Evolutionary conservation across 176 grass and related monocot genomes (phyloP).

Genomic region (Pontederia crassipes): DNA sequence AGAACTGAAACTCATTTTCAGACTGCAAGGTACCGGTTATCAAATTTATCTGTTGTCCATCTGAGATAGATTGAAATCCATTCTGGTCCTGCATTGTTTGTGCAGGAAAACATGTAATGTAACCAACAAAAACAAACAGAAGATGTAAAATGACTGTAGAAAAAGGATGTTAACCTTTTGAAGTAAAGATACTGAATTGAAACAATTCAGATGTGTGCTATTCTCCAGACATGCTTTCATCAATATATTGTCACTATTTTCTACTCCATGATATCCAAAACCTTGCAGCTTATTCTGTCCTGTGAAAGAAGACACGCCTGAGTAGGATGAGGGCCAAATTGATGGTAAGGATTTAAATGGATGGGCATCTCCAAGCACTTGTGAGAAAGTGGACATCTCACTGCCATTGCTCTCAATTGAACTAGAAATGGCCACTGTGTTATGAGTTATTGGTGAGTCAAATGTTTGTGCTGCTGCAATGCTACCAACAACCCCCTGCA

Average conservation of each 20-base stretch:
- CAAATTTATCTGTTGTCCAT: neutral
- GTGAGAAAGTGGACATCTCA: slow-evolving; percentile 10
- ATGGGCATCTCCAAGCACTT: slow-evolving; percentile 4
- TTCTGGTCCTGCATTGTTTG: slow-evolving; percentile 1
- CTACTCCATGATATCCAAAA: slow-evolving; percentile 8
- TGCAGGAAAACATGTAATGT: neutral
- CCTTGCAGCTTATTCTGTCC: slow-evolving; percentile 4
- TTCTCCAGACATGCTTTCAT: slow-evolving; percentile 12
- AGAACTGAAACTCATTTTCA: neutral
- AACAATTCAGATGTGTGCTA: neutral
- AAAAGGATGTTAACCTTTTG: neutral
- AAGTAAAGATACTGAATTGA: neutral
- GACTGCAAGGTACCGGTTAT: neutral
- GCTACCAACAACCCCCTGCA: neutral
- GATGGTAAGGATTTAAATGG: neutral
- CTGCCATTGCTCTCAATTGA: slow-evolving; percentile 9
- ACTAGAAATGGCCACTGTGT: neutral
- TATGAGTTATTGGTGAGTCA: slow-evolving; percentile 1
- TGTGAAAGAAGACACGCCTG: neutral
- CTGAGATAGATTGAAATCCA: slow-evolving; percentile 6
- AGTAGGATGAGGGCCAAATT: slow-evolving; percentile 8
- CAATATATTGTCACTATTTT: slow-evolving; percentile 3
- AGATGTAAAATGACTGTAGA: neutral
- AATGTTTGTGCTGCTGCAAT: neutral
- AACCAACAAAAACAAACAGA: neutral